Conservation (phyloP, 345 rosid genomes). For the Leavenworthia alabamica region DNA sequence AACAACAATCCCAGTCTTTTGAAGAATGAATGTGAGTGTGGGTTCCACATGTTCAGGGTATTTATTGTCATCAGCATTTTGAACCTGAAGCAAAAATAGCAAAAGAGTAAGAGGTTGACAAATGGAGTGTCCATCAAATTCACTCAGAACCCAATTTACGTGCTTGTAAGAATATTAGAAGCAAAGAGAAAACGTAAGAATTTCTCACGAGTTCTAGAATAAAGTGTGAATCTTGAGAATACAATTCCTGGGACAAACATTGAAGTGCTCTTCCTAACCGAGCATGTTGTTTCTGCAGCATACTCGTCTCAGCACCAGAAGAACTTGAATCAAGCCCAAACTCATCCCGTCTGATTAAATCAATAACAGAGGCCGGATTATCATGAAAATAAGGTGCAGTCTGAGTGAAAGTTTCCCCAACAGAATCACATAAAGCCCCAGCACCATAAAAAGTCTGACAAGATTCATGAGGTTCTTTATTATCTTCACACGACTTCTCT, state of each 20-base stretch:
- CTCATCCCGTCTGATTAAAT: conserved; percentile 77
- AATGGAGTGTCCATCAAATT: not conserved
- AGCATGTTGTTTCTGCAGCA: conserved; percentile 94
- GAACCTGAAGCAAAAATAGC: conserved; percentile 61
- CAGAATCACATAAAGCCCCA: conserved; percentile 30
- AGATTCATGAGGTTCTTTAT: conserved; percentile 26
- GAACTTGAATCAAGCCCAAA: conserved; percentile 72
- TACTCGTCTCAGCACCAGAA: conserved; percentile 54
- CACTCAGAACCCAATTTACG: not conserved
- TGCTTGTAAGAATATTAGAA: conserved; percentile 13
- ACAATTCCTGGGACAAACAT: conserved; percentile 93
- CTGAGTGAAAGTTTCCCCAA: conserved; percentile 18
- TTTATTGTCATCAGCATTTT: conserved; percentile 94
- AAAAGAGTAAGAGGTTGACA: conserved; percentile 16
- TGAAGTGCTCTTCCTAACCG: conserved; percentile 98
- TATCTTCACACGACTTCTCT: conserved; percentile 17
- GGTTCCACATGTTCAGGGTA: conserved; percentile 71
- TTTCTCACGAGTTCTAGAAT: conserved; percentile 90
- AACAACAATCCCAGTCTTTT: conserved; percentile 59
- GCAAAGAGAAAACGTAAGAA: conserved; percentile 1
- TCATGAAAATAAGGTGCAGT: conserved; percentile 28
- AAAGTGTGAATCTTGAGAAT: conserved; percentile 98
- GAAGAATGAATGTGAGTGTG: conserved; percentile 76
- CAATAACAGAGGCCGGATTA: conserved; percentile 50
- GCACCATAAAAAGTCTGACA: conserved; percentile 16